Evolutionary conservation across 306 rosid species (phyloP).

Genomic region (Chamaecrista fasciculata): DNA sequence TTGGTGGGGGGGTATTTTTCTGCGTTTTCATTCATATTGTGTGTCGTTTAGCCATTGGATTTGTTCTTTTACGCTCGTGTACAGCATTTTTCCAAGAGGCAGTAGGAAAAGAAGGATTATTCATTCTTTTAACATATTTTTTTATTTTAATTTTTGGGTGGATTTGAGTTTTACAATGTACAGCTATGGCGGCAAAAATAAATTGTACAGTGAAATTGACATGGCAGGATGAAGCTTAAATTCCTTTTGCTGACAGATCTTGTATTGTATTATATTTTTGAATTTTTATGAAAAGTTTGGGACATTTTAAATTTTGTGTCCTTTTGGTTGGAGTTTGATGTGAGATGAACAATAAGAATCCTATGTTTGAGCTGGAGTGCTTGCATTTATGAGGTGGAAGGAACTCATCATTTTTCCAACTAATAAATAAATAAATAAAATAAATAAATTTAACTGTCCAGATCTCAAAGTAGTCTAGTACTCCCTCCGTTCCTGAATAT

Average conservation of each 20-base stretch:
- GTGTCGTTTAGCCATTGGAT: background rate
- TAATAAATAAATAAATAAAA: background rate
- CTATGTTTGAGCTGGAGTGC: slow-evolving; percentile 21
- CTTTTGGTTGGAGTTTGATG: slow-evolving; percentile 23
- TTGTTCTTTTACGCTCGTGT: background rate
- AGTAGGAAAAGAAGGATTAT: background rate
- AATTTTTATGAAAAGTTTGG: slow-evolving; percentile 11
- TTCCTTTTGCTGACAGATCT: background rate
- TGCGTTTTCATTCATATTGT: slow-evolving; percentile 23
- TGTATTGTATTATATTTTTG: slow-evolving; percentile 4
- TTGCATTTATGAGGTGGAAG: background rate
- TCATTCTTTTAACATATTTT: background rate
- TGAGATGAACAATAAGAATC: slow-evolving; percentile 28
- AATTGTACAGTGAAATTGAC: slow-evolving; percentile 16
- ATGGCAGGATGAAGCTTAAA: no score
- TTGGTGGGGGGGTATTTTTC: background rate
- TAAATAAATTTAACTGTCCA: background rate
- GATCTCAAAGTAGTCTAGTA: no score
- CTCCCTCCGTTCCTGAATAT: no score
- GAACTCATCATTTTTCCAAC: background rate
- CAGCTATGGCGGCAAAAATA: slow-evolving; percentile 23
- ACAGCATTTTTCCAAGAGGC: background rate
- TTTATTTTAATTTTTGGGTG: background rate
- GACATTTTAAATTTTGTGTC: slow-evolving; percentile 9
- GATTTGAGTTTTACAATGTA: slow-evolving; percentile 25